Evolutionary conservation across 352 stramenopile species (phyloP).

Genomic region (Pythium oligandrum): DNA sequence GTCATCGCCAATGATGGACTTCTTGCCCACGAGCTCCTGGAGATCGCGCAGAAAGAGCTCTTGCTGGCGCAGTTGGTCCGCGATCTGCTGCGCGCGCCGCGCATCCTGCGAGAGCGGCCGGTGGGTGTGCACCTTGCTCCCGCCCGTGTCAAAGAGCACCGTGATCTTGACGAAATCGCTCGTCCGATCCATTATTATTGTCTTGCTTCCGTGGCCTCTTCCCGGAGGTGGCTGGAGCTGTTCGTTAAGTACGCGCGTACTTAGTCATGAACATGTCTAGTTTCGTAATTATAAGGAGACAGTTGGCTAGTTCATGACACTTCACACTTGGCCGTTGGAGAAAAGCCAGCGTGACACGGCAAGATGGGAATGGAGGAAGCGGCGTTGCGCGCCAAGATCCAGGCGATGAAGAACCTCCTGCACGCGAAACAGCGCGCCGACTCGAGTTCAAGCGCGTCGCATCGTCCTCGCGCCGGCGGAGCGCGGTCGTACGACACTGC

Average conservation of each 20-base stretch:
- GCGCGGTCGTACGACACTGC: too few relatives aligned
- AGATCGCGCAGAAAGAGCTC: conserved; percentile 77
- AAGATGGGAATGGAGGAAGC: conserved; percentile 47
- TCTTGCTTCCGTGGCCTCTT: not conserved
- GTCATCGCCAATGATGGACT: conserved; percentile 77
- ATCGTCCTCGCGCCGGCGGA: too few relatives aligned
- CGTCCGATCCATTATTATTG: conserved; percentile 53
- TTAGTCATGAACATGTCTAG: conserved; percentile 3
- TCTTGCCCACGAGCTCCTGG: conserved; percentile 64
- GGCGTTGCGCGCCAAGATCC: conserved; percentile 74
- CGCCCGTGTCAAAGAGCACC: conserved; percentile 76
- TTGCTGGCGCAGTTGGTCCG: conserved; percentile 75
- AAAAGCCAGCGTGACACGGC: conserved; percentile 3
- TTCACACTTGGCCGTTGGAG: not conserved
- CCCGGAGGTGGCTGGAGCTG: too few relatives aligned
- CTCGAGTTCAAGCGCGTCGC: too few relatives aligned
- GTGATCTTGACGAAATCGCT: conserved; percentile 83
- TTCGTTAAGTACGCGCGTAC: conserved; percentile 10
- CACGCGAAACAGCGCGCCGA: conserved; percentile 28
- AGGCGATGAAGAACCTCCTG: conserved; percentile 77
- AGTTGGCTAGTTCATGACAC: too few relatives aligned
- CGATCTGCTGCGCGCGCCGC: conserved; percentile 70
- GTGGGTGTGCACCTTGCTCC: conserved; percentile 37
- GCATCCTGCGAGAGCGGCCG: conserved; percentile 68
- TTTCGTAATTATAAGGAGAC: conserved; percentile 3